Base-by-base conservation (phyloP, 257 asterid genomes). In the Ajuga chamaepitys region DNA sequence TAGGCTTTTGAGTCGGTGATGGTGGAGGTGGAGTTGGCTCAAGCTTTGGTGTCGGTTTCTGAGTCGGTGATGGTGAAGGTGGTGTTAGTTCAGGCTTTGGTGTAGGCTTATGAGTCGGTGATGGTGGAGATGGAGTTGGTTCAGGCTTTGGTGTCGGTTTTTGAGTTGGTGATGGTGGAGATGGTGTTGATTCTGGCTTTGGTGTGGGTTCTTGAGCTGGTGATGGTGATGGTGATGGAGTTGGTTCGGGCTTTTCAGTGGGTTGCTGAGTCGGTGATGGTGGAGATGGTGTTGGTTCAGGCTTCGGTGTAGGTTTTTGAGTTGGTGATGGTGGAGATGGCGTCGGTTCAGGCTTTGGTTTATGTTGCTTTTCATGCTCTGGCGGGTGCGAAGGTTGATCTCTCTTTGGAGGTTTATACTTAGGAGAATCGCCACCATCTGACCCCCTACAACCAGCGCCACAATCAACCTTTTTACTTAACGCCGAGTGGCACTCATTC, bases 381-480 rank as follows among this genome's bases (percentile, higher is more conserved):
- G 45, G 58, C 2, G 58, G 1, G 0, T 11, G 1, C 9, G 42
- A 13, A 37, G 42, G 24, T 3, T 9, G 58, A 11, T 26, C 26
- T 1, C 68, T 74, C 17, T 58, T 25, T 9, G 66, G 55, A 20
- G 62, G 50, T 55, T 62, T 9, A 0, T 12, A 12, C 22, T 48
- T 64, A 2, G 73, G 77, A n/a, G 52, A 70, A 4, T 28, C 11
- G 7, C 78, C 11, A 9, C 78, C 80, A 0, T 22, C 24, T 1
- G n/a, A 8, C 0, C 70, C n/a, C 55, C 88, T 48, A 24, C 94
- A 85, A 1, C 80, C 76, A 9, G 71, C 74, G 12, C 45, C 69
- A 10, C 97, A 90, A 66, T 88, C 81, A 6, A 78, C 77, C 45
- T 79, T 80, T 57, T 77, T 74, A 22, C 80, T 78, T 72, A 82